A percentile compares a stretch with the other conserved stretches of the same genome.
Conservation (phyloP, 371 early-diverging fungal species). For the Neoconidiobolus thromboides region DNA sequence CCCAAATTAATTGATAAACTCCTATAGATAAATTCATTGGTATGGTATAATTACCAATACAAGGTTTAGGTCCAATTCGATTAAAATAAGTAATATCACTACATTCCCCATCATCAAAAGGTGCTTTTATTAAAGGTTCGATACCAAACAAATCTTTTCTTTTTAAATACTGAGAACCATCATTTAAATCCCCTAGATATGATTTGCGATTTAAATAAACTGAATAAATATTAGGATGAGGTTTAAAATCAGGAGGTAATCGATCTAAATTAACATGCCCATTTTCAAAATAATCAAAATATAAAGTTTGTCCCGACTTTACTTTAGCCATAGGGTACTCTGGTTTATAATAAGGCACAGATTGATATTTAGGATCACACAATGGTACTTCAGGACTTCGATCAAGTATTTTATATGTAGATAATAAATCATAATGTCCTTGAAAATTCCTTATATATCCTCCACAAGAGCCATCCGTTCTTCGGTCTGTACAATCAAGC, state of each 20-base stretch:
- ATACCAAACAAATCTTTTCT: background rate
- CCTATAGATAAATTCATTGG: constrained; percentile 11
- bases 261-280: constrained; percentile 4
- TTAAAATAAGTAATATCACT: background rate
- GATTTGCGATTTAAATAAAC: background rate
- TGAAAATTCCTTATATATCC: constrained; percentile 8
- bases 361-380: background rate
- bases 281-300: constrained; percentile 1
- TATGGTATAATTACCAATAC: constrained; percentile 11
- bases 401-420: constrained; percentile 1
- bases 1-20: constrained; percentile 14
- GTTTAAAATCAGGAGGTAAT: background rate
- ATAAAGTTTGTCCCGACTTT: background rate
- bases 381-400: background rate
- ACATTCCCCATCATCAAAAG: constrained; percentile 3
- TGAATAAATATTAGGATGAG: background rate
- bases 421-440: background rate
- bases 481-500: constrained; percentile 15
- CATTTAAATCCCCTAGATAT: background rate
- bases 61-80: constrained; percentile 6
- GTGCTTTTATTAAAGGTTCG: background rate
- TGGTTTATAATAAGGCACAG: background rate
- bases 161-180: background rate
- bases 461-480: constrained; percentile 9
- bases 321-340: constrained; percentile 3